Evolutionary conservation across 371 early-diverging fungal genomes (phyloP).

Genomic region (Mortierella sp.): DNA sequence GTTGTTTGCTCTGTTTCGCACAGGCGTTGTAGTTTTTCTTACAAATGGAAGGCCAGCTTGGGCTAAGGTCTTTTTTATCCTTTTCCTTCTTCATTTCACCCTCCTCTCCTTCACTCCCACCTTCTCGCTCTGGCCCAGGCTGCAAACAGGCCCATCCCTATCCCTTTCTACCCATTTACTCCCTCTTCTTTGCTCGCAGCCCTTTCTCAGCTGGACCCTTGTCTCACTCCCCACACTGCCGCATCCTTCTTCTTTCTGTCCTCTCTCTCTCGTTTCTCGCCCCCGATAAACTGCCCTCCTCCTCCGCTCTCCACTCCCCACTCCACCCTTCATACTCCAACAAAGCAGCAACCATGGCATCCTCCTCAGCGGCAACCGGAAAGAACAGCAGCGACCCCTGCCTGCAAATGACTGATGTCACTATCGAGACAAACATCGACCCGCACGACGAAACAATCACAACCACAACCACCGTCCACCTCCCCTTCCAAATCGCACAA

Average conservation of each 20-base stretch:
- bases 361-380: not conserved
- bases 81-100: not conserved
- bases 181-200: not conserved
- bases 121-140: not conserved
- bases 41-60: not conserved
- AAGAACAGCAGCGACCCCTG: not conserved
- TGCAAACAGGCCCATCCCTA: not conserved
- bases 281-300: not conserved
- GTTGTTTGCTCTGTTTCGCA: not conserved
- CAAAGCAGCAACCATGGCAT: not conserved
- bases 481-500: slow-evolving; percentile 35
- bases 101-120: not conserved
- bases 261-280: not conserved
- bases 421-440: slow-evolving; percentile 45
- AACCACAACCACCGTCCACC: slow-evolving; percentile 47
- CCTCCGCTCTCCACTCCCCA: too few relatives aligned
- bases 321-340: not conserved
- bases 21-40: not conserved
- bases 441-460: slow-evolving; percentile 45
- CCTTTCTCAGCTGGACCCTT: not conserved
- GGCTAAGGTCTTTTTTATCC: not conserved
- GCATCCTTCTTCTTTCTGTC: too few relatives aligned
- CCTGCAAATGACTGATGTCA: slow-evolving; percentile 33
- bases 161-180: not conserved
- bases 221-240: not conserved